Percentiles rank a stretch among this genome's conserved stretches.
Evolutionary conservation across 2,329 filamentous ascomycete species (phyloP).

Genomic region (Capronia americana): DNA sequence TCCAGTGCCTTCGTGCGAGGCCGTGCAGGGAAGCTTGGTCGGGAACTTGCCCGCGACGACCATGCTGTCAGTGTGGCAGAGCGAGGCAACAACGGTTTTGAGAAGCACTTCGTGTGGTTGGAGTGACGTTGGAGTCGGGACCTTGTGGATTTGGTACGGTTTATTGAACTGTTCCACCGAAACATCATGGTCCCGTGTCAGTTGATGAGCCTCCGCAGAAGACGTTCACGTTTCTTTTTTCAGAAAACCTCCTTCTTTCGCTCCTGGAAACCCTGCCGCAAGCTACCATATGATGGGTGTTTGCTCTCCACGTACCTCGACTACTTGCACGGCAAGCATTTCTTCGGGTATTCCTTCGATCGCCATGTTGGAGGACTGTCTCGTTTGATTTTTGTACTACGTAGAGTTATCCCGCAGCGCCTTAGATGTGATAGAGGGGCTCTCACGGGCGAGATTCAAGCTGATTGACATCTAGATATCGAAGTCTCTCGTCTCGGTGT

Average conservation of each 20-base stretch:
- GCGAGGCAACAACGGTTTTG: slow-evolving; percentile 64
- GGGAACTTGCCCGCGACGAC: slow-evolving; percentile 58
- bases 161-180: slow-evolving; percentile 48
- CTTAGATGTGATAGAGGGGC: neutral
- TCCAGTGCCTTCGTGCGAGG: slow-evolving; percentile 64
- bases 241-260: neutral
- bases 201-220: neutral
- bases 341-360: slow-evolving; percentile 35
- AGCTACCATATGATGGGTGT: neutral
- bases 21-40: slow-evolving; percentile 58
- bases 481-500: no score
- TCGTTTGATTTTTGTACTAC: neutral
- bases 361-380: slow-evolving; percentile 23
- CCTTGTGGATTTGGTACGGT: slow-evolving; percentile 60
- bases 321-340: slow-evolving; percentile 39
- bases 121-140: slow-evolving; percentile 57
- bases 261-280: neutral
- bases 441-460: neutral
- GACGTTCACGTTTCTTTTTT: neutral
- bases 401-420: neutral
- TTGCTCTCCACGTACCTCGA: slow-evolving; percentile 30
- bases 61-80: slow-evolving; percentile 69
- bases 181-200: neutral
- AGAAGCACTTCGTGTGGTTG: slow-evolving; percentile 63
- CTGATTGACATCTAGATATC: neutral